Percentiles rank a stretch among this genome's conserved stretches.
These are phyloP conservation scores for Russula compacta DNA, from an alignment of 768 basidiomycete genomes.

Conservation along the genomic window DNA sequence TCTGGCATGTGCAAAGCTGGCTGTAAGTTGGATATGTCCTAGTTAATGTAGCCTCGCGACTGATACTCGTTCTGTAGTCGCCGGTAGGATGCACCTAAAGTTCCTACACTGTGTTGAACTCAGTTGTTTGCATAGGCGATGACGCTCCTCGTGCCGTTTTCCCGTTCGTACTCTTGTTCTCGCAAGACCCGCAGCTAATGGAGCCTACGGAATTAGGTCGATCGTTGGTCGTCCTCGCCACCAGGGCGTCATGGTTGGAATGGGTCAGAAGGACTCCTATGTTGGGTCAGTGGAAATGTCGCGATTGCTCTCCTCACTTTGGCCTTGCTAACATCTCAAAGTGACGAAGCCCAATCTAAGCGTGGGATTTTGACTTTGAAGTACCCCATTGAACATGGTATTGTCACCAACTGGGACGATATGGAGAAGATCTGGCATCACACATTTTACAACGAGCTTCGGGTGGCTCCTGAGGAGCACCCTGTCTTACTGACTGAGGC, in stretches of 20 bases:
- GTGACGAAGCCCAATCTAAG: constrained; percentile 62
- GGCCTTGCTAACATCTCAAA: constrained; percentile 23
- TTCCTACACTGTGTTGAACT: background rate
- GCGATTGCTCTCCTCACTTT: background rate
- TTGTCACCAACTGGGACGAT: constrained; percentile 83
- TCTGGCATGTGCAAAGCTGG: constrained; percentile 99
- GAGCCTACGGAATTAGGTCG: constrained; percentile 25
- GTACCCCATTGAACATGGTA: background rate
- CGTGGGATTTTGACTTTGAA: background rate
- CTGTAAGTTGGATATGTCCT: constrained; percentile 44
- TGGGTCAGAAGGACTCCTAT: constrained; percentile 95
- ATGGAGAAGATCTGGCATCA: constrained; percentile 99
- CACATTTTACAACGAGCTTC: constrained; percentile 35
- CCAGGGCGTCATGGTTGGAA: constrained; percentile 93
- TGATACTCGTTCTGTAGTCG: background rate
- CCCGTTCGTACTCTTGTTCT: constrained; percentile 49
- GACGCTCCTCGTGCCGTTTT: constrained; percentile 95
- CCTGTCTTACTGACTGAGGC: constrained; percentile 63
- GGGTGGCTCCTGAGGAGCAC: constrained; percentile 69
- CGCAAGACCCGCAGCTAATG: background rate
- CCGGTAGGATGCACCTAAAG: background rate
- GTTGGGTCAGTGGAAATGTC: constrained; percentile 53
- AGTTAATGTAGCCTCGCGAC: background rate
- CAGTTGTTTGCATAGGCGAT: constrained; percentile 35
- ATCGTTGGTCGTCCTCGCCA: constrained; percentile 94